A percentile compares a stretch with the other conserved stretches of the same genome.
phyloP scores from a whole-genome alignment of 306 rosid genomes.

The Pyrus pyrifolia region DNA sequence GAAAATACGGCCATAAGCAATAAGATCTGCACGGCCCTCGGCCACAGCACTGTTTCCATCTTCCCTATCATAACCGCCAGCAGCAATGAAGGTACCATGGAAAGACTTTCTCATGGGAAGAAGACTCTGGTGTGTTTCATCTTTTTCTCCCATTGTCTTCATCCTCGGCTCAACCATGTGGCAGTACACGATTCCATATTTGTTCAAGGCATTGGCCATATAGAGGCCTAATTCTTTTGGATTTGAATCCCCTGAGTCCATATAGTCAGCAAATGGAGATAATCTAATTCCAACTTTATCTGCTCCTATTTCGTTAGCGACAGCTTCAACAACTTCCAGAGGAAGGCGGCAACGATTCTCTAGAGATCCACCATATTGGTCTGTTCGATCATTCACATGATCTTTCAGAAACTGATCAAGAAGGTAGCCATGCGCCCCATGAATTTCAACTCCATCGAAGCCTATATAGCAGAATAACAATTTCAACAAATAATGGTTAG shows the following conservation, averaged over 20 bases:
- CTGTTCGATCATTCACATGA: conserved; percentile 29
- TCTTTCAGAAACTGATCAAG: conserved; percentile 37
- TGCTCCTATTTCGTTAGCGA: conserved; percentile 45
- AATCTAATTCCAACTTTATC: conserved; percentile 63
- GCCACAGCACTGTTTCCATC: conserved; percentile 35
- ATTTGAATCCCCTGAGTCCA: conserved; percentile 52
- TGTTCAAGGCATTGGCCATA: conserved; percentile 35
- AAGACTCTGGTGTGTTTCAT: conserved; percentile 20
- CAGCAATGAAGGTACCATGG: conserved; percentile 47
- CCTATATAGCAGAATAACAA: conserved; percentile 10
- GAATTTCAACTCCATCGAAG: conserved; percentile 46
- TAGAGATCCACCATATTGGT: conserved; percentile 34
- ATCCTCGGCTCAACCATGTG: conserved; percentile 65
- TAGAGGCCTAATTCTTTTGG: conserved; percentile 50
- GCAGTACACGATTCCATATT: conserved; percentile 43
- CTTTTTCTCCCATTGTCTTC: conserved; percentile 18
- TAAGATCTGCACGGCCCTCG: conserved; percentile 21
- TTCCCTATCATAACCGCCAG: conserved; percentile 40
- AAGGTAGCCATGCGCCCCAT: conserved; percentile 34
- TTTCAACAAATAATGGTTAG: not conserved
- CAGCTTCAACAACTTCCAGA: conserved; percentile 37
- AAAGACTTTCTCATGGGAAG: conserved; percentile 44
- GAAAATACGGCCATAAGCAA: conserved; percentile 47
- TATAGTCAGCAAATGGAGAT: conserved; percentile 55
- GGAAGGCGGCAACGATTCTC: conserved; percentile 68